Base-by-base conservation (phyloP, 2,329 filamentous ascomycete species). In the Penicillium psychrosexuale region DNA sequence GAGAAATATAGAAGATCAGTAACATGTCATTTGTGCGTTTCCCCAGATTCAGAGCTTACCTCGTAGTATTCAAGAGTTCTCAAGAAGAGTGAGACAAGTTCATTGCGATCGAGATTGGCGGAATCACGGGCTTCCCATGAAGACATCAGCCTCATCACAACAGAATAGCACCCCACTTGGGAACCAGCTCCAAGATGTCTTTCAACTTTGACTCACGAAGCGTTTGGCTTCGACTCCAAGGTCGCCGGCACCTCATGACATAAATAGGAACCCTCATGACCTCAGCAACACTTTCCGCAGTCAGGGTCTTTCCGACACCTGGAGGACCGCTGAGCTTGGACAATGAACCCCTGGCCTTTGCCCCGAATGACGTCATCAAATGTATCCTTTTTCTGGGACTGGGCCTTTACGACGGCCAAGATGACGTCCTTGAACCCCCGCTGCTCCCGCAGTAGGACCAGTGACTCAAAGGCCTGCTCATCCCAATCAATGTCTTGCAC, bases 241-340 rank as follows among this genome's bases (percentile, higher is more conserved):
- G 51, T 83, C 80, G 9, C 78, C 79, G 0, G 64, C 60, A 28
- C 72, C n/a, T 76, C 71, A 82, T 76, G 48, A 74, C 70, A 61
- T 78, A 82, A 0, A 83, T 68, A 2, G 80, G 80, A 1, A 77
- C 76, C 31, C 74, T 69, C 73, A 81, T 79, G 47, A 77, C 69
- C 54, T 82, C 80, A 1, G 80, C 79, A 22, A 80, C 73, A 53
- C 72, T 75, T 60, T 81, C 79, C 6, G 76, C 77, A 4, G 79
- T 81, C 24, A 80, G 63, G 0, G 81, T 83, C 67, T 83, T 83
- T 13, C 80, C 81, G 2, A 81, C 78, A 3, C 81, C 81, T 0
- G 80, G 80, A 0, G 77, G 77, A 2, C 80, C 80, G 42, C 71
- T 74, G 2, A 83, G 72, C 4, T n/a, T 82, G 71, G 53, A 82